Conservation (phyloP, 1,284 basidiomycete species). For the Tremellales sp. region DNA sequence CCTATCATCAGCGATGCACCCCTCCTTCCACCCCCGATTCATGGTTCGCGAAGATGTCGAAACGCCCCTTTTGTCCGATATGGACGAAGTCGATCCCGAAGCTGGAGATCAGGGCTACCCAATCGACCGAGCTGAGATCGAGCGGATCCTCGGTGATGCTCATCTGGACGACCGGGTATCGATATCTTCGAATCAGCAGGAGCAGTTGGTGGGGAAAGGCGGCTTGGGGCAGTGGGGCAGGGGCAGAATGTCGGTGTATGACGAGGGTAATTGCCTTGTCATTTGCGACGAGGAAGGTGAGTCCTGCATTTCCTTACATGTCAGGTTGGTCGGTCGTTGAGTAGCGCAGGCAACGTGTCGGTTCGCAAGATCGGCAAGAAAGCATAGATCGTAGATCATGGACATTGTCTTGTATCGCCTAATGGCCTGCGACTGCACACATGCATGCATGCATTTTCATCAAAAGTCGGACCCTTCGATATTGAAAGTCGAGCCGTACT, state of each 20-base stretch:
- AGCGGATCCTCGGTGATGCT: constrained; percentile 11
- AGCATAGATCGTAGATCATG: too few relatives aligned
- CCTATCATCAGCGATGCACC: constrained; percentile 19
- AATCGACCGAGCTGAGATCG: constrained; percentile 14
- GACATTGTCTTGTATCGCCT: too few relatives aligned
- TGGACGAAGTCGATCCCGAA: too few relatives aligned
- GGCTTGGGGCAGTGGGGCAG: constrained; percentile 16
- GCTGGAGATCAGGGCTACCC: constrained; percentile 16
- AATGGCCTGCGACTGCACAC: too few relatives aligned
- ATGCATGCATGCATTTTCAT: too few relatives aligned
- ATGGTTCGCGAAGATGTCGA: constrained; percentile 8
- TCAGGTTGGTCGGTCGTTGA: not conserved
- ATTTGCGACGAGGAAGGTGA: constrained; percentile 37
- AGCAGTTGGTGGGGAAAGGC: constrained; percentile 11
- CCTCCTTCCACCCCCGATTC: constrained; percentile 19
- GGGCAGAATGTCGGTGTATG: constrained; percentile 14
- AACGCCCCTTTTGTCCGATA: constrained; percentile 3
- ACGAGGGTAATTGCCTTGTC: constrained; percentile 25
- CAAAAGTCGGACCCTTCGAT: constrained; percentile 40
- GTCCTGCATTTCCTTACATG: too few relatives aligned
- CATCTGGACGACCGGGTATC: constrained; percentile 7
- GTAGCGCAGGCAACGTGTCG: constrained; percentile 7
- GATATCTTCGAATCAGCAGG: constrained; percentile 10
- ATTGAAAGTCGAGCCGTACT: constrained; percentile 37
- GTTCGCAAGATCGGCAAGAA: constrained; percentile 4